phyloP scores from a whole-genome alignment of 148 eudicot species.

The Persicaria tinctoria region DNA sequence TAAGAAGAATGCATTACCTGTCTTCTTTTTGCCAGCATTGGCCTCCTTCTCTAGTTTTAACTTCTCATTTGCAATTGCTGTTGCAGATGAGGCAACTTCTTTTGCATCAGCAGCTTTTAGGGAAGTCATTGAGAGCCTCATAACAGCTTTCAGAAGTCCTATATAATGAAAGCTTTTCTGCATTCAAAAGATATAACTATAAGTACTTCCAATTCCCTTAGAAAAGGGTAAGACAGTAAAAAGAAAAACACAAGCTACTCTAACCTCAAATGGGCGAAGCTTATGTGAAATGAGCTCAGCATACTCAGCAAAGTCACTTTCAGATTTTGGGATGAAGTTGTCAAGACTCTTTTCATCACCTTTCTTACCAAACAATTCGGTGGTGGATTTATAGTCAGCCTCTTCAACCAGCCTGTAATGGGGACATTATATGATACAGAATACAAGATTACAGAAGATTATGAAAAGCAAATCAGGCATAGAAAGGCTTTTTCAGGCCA shows the following conservation, averaged over 20 bases:
- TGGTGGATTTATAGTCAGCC: slow-evolving; percentile 72
- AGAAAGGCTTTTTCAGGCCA: neutral
- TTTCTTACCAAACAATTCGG: slow-evolving; percentile 63
- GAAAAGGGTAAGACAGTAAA: neutral
- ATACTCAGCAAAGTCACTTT: slow-evolving; percentile 83
- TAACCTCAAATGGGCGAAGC: slow-evolving; percentile 80
- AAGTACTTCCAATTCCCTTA: neutral
- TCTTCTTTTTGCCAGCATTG: slow-evolving; percentile 93
- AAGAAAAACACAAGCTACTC: neutral
- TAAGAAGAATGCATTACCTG: slow-evolving; percentile 36
- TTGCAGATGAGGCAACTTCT: slow-evolving; percentile 78
- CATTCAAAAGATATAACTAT: slow-evolving; percentile 10
- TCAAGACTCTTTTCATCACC: slow-evolving; percentile 68
- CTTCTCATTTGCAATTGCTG: slow-evolving; percentile 96
- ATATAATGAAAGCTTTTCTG: slow-evolving; percentile 96
- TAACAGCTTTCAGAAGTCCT: slow-evolving; percentile 74
- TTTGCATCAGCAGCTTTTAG: slow-evolving; percentile 91
- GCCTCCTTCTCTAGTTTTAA: slow-evolving; percentile 95
- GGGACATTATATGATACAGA: neutral
- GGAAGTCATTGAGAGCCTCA: slow-evolving; percentile 74
- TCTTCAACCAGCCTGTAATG: slow-evolving; percentile 82
- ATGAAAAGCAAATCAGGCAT: too few species aligned
- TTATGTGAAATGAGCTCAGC: slow-evolving; percentile 82
- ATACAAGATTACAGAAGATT: neutral
- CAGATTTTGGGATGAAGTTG: slow-evolving; percentile 83